Evolutionary conservation across 192 early-diverging fungal species (phyloP).

Genomic region (Chytriomyces hyalinus): DNA sequence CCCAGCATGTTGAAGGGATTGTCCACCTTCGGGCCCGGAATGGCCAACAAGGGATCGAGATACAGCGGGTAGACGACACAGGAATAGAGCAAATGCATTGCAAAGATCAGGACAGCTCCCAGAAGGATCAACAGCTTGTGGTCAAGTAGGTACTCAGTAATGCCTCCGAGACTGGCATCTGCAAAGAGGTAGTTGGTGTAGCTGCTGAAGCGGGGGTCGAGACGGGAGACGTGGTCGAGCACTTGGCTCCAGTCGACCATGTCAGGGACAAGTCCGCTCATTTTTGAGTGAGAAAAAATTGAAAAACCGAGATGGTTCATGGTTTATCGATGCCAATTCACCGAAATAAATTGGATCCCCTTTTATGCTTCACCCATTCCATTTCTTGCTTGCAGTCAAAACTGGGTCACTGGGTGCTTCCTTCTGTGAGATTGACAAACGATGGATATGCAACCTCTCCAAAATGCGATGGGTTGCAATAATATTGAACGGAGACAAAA

Average conservation of each 20-base stretch:
- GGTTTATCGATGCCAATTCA: background rate
- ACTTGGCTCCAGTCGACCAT: no score
- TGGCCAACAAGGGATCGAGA: background rate
- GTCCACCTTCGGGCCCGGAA: background rate
- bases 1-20: background rate
- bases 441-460: background rate
- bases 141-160: no score
- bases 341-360: background rate
- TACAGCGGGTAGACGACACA: slow-evolving; percentile 5
- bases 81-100: background rate
- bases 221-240: no score
- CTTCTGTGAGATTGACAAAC: background rate
- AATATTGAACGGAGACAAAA: background rate
- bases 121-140: no score
- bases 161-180: no score
- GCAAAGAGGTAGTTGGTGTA: no score
- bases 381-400: background rate
- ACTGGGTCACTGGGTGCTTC: background rate
- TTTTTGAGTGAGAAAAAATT: background rate
- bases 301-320: background rate
- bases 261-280: background rate
- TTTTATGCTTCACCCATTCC: background rate
- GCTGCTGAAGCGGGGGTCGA: no score
- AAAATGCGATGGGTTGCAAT: background rate
- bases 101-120: background rate